Conservation (phyloP, 768 basidiomycete genomes). For the Agaricus blazei region DNA sequence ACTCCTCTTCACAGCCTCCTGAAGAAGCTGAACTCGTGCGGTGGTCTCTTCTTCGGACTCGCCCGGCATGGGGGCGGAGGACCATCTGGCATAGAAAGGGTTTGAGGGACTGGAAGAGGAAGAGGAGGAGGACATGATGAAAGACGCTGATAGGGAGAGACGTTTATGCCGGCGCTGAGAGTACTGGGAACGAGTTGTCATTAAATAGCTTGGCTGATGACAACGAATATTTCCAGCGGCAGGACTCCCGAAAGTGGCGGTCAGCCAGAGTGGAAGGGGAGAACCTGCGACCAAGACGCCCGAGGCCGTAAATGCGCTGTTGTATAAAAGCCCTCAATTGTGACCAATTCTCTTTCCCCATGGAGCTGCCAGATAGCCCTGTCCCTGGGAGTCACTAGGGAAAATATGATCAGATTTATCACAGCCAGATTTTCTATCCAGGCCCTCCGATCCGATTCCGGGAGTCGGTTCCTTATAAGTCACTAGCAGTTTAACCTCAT, state of each 20-base stretch:
- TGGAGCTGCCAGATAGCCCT: constrained; percentile 3
- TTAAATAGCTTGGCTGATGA: neutral
- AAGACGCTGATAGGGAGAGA: constrained; percentile 1
- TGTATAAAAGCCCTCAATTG: constrained; percentile 2
- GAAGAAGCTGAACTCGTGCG: constrained; percentile 25
- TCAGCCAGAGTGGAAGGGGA: neutral
- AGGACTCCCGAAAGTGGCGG: neutral
- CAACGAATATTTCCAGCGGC: neutral
- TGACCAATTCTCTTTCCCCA: neutral
- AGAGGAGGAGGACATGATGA: constrained; percentile 4
- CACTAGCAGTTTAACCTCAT: too few relatives aligned
- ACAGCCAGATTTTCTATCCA: too few relatives aligned
- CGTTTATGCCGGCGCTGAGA: constrained; percentile 1
- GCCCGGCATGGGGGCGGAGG: constrained; percentile 20
- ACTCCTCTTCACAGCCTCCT: constrained; percentile 39
- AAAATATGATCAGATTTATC: neutral
- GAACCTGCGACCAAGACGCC: neutral
- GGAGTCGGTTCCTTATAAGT: too few relatives aligned
- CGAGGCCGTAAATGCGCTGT: neutral
- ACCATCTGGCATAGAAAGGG: constrained; percentile 22
- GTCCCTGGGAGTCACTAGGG: neutral
- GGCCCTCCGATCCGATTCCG: too few relatives aligned
- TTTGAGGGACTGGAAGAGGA: constrained; percentile 15
- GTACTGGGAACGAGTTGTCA: neutral
- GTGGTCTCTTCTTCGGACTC: constrained; percentile 31